Evolutionary conservation across 2,329 filamentous ascomycete genomes (phyloP).

Genomic region (Emergomyces africanus): DNA sequence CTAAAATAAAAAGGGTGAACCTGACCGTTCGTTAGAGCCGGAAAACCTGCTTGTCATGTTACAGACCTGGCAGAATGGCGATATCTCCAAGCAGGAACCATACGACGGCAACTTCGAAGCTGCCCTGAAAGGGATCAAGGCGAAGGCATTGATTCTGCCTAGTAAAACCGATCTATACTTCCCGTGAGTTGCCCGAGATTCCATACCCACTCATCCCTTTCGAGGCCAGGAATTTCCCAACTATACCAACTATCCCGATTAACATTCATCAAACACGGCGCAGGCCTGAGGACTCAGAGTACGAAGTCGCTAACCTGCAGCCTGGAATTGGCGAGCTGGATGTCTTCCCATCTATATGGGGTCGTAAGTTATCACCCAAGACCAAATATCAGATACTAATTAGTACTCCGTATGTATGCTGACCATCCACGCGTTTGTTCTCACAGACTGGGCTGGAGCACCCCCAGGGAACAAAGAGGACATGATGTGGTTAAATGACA

Average conservation of each 20-base stretch:
- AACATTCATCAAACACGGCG: conserved; percentile 3
- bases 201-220: not conserved
- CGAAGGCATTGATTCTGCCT: conserved; percentile 58
- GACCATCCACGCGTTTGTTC: conserved; percentile 3
- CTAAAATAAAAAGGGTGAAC: not conserved
- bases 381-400: not conserved
- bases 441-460: conserved; percentile 47
- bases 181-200: conserved; percentile 38
- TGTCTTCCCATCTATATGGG: conserved; percentile 51
- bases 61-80: conserved; percentile 64
- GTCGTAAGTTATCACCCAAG: conserved; percentile 33
- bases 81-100: conserved; percentile 54
- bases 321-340: conserved; percentile 44
- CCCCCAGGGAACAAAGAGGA: conserved; percentile 60
- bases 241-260: not conserved
- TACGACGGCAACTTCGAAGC: conserved; percentile 55
- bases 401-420: too few relatives aligned
- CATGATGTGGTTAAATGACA: conserved; percentile 57
- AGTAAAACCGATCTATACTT: conserved; percentile 68
- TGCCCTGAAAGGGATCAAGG: conserved; percentile 57
- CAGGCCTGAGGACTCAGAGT: conserved; percentile 62
- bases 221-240: not conserved
- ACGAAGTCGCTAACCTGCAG: conserved; percentile 54
- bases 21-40: conserved; percentile 38
- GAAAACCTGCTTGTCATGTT: conserved; percentile 65